phyloP scores from a whole-genome alignment of 116 monocot species.

The Thalassia testudinum region DNA sequence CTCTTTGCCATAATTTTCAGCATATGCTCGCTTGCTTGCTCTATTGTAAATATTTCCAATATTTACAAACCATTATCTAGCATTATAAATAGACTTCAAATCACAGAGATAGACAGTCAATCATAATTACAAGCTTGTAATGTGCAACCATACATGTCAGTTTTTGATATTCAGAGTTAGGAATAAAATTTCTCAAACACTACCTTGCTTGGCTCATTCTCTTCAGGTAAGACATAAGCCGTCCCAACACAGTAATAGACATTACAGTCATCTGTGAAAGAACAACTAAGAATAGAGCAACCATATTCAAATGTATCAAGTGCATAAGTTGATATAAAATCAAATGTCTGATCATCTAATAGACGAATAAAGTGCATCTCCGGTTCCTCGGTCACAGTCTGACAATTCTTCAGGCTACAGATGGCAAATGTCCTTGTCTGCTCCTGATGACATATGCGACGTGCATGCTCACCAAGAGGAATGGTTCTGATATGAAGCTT shows the following conservation, averaged over 20 bases:
- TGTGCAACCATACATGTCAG: too few relatives aligned
- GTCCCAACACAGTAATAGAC: slow-evolving; percentile 94
- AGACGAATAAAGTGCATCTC: slow-evolving; percentile 87
- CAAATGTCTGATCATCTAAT: slow-evolving; percentile 94
- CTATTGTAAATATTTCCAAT: too few relatives aligned
- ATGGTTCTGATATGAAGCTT: slow-evolving; percentile 96
- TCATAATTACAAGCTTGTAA: too few relatives aligned
- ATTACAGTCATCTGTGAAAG: slow-evolving; percentile 82
- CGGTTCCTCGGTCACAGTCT: slow-evolving; percentile 43
- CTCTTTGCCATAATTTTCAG: too few relatives aligned
- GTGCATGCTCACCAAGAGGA: slow-evolving; percentile 83
- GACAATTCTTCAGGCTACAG: slow-evolving; percentile 57
- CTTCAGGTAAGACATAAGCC: slow-evolving; percentile 94
- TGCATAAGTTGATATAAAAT: slow-evolving; percentile 59
- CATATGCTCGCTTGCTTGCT: too few relatives aligned
- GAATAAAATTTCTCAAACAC: too few relatives aligned
- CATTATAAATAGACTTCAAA: too few relatives aligned
- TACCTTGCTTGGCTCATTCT: slow-evolving; percentile 92
- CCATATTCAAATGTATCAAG: slow-evolving; percentile 86
- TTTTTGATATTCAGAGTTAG: too few relatives aligned
- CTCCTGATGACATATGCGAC: slow-evolving; percentile 94
- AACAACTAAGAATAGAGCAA: slow-evolving; percentile 91
- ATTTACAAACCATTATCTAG: too few relatives aligned
- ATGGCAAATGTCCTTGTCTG: slow-evolving; percentile 83
- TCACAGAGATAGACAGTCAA: too few relatives aligned